These are phyloP conservation scores for Brassica cretica DNA, from an alignment of 345 rosid species.

Conservation along the genomic window DNA sequence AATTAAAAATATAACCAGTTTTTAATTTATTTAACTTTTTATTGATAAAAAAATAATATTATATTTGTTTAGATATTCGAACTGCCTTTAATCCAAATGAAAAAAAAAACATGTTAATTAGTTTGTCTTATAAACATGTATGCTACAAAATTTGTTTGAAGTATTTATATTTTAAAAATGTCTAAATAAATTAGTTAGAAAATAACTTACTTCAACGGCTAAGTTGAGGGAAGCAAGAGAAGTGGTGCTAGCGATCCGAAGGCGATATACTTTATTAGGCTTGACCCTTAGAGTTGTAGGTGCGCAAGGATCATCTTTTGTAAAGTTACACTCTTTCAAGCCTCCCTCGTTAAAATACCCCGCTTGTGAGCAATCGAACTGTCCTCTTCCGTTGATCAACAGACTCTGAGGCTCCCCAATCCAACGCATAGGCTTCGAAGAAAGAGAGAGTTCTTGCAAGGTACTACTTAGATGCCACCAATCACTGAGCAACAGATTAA, in stretches of 20 bases:
- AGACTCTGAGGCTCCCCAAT: neutral
- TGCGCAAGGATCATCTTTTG: neutral
- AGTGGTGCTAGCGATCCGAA: constrained; percentile 1
- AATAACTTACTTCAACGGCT: neutral
- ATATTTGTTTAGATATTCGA: too few species aligned
- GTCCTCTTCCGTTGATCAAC: neutral
- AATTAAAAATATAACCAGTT: too few species aligned
- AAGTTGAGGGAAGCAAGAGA: neutral
- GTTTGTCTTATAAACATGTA: too few species aligned
- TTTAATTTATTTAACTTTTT: too few species aligned
- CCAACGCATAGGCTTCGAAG: neutral
- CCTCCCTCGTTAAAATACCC: neutral
- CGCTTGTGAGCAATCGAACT: neutral
- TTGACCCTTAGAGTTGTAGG: neutral
- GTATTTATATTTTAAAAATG: neutral
- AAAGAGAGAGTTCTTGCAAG: neutral
- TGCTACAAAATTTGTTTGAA: too few species aligned
- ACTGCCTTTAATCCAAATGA: too few species aligned
- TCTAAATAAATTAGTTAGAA: neutral
- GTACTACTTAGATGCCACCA: neutral
- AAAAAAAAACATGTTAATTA: too few species aligned
- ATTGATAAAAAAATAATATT: too few species aligned
- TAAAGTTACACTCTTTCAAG: neutral
- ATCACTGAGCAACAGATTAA: neutral
- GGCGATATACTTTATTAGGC: neutral